Evolutionary conservation across 2,329 filamentous ascomycete species (phyloP).

Genomic region (Davidsoniella virescens): DNA sequence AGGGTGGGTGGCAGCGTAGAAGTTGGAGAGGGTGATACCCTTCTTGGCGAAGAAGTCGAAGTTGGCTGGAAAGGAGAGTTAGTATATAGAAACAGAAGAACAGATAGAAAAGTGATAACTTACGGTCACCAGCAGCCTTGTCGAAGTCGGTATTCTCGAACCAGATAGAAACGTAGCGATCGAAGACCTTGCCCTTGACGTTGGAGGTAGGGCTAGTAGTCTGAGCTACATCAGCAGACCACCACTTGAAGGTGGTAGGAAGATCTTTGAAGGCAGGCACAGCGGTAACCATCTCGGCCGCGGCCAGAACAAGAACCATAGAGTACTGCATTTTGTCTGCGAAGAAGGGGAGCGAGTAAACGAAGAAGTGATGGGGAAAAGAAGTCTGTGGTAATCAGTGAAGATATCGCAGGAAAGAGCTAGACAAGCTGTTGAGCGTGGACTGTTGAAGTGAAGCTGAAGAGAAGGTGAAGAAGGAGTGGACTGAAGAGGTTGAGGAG

Average conservation of each 20-base stretch:
- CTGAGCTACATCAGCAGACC: constrained; percentile 22
- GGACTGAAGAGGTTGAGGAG: not conserved
- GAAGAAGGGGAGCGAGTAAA: not conserved
- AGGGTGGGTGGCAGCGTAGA: constrained; percentile 51
- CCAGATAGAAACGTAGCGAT: constrained; percentile 59
- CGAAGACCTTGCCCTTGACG: constrained; percentile 55
- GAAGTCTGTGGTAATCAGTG: not conserved
- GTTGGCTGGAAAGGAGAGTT: constrained; percentile 15
- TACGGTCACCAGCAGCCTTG: constrained; percentile 45
- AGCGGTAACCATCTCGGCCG: not conserved
- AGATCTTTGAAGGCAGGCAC: not conserved
- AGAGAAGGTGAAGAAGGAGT: not conserved
- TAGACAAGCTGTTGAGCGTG: too few relatives aligned
- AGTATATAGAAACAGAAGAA: not conserved
- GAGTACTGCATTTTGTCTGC: not conserved
- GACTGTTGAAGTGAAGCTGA: not conserved
- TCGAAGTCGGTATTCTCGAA: constrained; percentile 61
- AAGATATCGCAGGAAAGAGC: not conserved
- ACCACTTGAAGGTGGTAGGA: constrained; percentile 24
- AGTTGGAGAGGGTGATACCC: constrained; percentile 21
- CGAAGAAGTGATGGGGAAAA: not conserved
- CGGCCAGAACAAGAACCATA: constrained; percentile 1
- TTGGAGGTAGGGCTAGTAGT: constrained; percentile 43
- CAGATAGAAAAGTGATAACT: constrained; percentile 18
- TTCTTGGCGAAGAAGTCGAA: constrained; percentile 18